phyloP scores from a whole-genome alignment of 345 rosid genomes.

The Euphorbia tirucalli region DNA sequence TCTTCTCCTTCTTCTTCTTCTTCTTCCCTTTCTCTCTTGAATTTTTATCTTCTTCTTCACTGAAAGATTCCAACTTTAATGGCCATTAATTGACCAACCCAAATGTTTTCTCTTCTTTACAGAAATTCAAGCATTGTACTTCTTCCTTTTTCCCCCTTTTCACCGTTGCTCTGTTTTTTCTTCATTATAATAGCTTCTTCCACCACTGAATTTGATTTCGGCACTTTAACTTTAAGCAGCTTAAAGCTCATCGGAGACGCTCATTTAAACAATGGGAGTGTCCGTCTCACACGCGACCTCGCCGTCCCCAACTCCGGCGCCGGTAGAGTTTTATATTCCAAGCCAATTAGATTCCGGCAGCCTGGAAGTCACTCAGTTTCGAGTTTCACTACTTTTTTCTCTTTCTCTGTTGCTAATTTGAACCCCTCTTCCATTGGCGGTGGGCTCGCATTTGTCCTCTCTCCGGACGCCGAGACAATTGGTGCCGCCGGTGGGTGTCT shows the following conservation, averaged over 20 bases:
- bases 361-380: conserved; percentile 46
- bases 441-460: conserved; percentile 83
- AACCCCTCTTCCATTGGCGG: conserved; percentile 95
- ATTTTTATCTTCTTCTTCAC: conserved; percentile 22
- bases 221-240: conserved; percentile 63
- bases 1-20: neutral
- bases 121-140: conserved; percentile 22
- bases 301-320: conserved; percentile 79
- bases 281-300: conserved; percentile 81
- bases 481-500: conserved; percentile 78
- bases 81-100: conserved; percentile 33
- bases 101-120: conserved; percentile 38
- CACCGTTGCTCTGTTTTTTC: conserved; percentile 34
- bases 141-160: conserved; percentile 21
- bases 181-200: conserved; percentile 15
- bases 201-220: conserved; percentile 65
- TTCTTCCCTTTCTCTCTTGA: conserved; percentile 10
- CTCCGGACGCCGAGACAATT: conserved; percentile 59
- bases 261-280: conserved; percentile 72
- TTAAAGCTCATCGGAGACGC: conserved; percentile 89
- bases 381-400: conserved; percentile 83
- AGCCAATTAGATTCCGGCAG: conserved; percentile 71
- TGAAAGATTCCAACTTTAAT: conserved; percentile 12
- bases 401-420: conserved; percentile 67
- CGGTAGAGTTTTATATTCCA: conserved; percentile 70